Base-by-base conservation (phyloP, 1,284 basidiomycete genomes). In the Trichosporon coremiiforme region DNA sequence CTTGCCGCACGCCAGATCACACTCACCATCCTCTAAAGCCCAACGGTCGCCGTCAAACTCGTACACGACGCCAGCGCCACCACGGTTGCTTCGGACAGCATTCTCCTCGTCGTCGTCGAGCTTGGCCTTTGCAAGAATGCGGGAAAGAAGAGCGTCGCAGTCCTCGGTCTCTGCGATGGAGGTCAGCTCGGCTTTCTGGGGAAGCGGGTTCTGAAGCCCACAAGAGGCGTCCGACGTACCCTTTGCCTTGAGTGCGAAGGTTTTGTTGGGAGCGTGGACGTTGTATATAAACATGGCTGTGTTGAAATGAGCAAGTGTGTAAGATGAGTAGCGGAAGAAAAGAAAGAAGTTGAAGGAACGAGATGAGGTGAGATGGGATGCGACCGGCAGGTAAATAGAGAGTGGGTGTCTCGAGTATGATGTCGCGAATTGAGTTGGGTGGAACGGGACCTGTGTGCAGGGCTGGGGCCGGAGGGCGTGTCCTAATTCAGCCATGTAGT, bases 1-100 rank as follows among this genome's bases (percentile, higher is more conserved):
- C 25, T 25, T 25, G 25, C 25, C 25, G 25, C 25, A 25, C 25
- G 25, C 25, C 25, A 25, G 25, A 25, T 31, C 25, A 47, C 15
- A 79, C 83, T 70, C 41, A 83, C 83, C 82, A 75, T 85, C 84
- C 35, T 84, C 82, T 53, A 85, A 73, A 22, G 74, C 74, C 79
- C 78, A 84, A 50, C 79, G 68, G 9, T 76, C 75, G 6, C 82
- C 81, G 20, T 83, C 77, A 70, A 74, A 82, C 70, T 82, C 80
- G 71, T 85, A 85, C 33, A 81, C 75, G 45, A 85, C 47, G 1
- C 78, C 77, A 1, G 77, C 75, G 3, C 80, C 77, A 25, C 78
- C 77, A 47, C 74, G 68, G 20, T 72, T 73, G 22, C 68, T 66
- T 29, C 75, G 75, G 50, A 75, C 53, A 2, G 73, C 70, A n/a